Percentiles rank a stretch among this genome's conserved stretches.
Conservation (phyloP, 1,284 basidiomycete genomes). For the Anthracocystis walkeri region DNA sequence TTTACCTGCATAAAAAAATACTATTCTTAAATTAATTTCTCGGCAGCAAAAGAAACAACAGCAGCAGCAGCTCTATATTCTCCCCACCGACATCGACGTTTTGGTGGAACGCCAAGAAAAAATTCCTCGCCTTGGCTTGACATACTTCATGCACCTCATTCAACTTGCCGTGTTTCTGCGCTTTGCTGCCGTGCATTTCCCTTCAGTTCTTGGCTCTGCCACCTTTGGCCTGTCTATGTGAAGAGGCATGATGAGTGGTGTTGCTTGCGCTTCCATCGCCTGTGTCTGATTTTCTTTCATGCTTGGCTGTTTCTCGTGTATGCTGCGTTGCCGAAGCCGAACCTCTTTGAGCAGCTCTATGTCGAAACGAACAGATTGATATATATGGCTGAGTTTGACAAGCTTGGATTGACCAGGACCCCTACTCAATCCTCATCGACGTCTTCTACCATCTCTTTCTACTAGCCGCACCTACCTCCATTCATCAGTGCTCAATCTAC, state of each 20-base stretch:
- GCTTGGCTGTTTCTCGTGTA: neutral
- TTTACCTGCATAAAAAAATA: neutral
- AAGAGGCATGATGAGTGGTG: neutral
- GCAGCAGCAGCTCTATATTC: slow-evolving; percentile 5
- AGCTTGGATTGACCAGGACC: neutral
- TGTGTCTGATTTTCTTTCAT: slow-evolving; percentile 2
- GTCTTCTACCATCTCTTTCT: neutral
- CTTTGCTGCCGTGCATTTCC: neutral
- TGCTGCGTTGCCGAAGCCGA: slow-evolving; percentile 5
- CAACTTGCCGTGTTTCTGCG: neutral
- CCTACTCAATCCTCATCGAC: neutral
- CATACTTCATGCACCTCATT: neutral
- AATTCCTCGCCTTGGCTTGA: slow-evolving; percentile 7
- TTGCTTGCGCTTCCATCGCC: slow-evolving; percentile 7
- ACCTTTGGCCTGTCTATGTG: no score
- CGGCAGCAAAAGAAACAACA: neutral
- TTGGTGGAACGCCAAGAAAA: slow-evolving; percentile 10
- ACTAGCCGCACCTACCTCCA: neutral
- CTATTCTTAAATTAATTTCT: neutral
- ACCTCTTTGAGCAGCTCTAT: neutral
- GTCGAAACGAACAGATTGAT: neutral
- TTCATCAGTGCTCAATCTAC: neutral
- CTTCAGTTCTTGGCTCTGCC: slow-evolving; percentile 1
- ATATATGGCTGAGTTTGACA: slow-evolving; percentile 10
- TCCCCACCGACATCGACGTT: neutral